Evolutionary conservation across 352 stramenopile species (phyloP).

Genomic region (Salisapilia sapeloensis): DNA sequence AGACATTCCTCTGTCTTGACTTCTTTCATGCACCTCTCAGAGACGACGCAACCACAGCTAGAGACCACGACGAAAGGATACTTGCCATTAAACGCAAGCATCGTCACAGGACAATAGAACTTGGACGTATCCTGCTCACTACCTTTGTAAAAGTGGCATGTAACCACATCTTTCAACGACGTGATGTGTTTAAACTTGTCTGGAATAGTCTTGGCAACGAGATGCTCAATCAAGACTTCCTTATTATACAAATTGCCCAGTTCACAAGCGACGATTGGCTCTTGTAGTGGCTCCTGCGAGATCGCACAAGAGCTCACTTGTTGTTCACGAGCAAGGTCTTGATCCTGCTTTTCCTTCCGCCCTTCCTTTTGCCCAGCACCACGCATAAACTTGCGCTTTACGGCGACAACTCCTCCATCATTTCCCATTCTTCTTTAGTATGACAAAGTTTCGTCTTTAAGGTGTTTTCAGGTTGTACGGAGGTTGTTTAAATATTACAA

Average conservation of each 20-base stretch:
- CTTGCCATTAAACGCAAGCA: slow-evolving; percentile 76
- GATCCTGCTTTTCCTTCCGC: slow-evolving; percentile 43
- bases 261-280: slow-evolving; percentile 77
- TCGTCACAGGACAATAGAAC: slow-evolving; percentile 69
- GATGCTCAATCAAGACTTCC: slow-evolving; percentile 61
- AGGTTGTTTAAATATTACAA: too few species aligned
- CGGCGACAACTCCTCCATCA: slow-evolving; percentile 87
- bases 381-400: slow-evolving; percentile 89
- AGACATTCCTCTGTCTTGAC: slow-evolving; percentile 57
- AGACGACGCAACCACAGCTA: slow-evolving; percentile 77
- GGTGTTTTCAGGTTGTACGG: too few species aligned
- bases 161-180: slow-evolving; percentile 78
- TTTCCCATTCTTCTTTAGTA: slow-evolving; percentile 81
- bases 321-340: slow-evolving; percentile 35
- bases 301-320: slow-evolving; percentile 60
- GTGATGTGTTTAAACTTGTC: slow-evolving; percentile 61
- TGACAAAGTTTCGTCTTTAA: neutral
- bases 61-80: slow-evolving; percentile 73
- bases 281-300: slow-evolving; percentile 57
- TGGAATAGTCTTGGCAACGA: slow-evolving; percentile 68
- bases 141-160: slow-evolving; percentile 26
- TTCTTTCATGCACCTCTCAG: slow-evolving; percentile 74
- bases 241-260: slow-evolving; percentile 90
- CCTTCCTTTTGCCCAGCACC: slow-evolving; percentile 57
- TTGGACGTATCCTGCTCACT: neutral